Base-by-base conservation (phyloP, 1,284 basidiomycete genomes). In the Phlebopus sp. region DNA sequence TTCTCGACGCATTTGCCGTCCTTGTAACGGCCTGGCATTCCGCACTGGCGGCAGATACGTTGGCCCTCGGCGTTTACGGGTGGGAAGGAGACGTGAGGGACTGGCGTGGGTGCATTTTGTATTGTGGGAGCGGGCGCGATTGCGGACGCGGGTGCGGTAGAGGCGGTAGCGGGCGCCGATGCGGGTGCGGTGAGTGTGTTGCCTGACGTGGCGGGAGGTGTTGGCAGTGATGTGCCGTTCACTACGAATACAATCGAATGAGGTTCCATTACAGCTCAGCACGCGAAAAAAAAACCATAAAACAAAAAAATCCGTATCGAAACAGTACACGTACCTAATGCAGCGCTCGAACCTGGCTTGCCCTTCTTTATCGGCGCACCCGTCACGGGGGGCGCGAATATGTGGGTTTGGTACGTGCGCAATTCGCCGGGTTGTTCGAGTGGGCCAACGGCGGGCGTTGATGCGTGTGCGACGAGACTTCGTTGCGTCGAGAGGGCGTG, bases 1-100 rank as follows among this genome's bases (percentile, higher is more conserved):
- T 90, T 90, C 61, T 90, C 88, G 37, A 90, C 85, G 59, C 88
- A 90, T 59, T 89, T 90, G 14, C 83, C 84, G 11, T 90, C 88
- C 70, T 90, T 90, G 70, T 90, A 90, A 1, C 87, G 69, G 0
- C 81, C 81, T 1, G 79, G 69, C 30, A 79, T 67, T 0, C 84
- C 84, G 55, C 87, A 90, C 57, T 86, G 83, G 10, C 86, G 70
- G 59, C 86, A 89, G 32, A 86, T 86, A 19, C 86, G 72, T 58
- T 89, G 84, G 0, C 85, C 86, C 42, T 75, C 69, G 1, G 72
- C 69, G 58, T 89, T 87, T 1, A 75, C 77, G 14, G 82, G 64
- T 34, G 59, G 53, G 21, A 54, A 65, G 0, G 60, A 52, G 0
- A 50, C 13, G 13, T 64, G 59, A 6, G 39, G 21, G 15, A 59